phyloP scores from a whole-genome alignment of 2,329 filamentous ascomycete species.

The Davidsoniella neocaledoniae region DNA sequence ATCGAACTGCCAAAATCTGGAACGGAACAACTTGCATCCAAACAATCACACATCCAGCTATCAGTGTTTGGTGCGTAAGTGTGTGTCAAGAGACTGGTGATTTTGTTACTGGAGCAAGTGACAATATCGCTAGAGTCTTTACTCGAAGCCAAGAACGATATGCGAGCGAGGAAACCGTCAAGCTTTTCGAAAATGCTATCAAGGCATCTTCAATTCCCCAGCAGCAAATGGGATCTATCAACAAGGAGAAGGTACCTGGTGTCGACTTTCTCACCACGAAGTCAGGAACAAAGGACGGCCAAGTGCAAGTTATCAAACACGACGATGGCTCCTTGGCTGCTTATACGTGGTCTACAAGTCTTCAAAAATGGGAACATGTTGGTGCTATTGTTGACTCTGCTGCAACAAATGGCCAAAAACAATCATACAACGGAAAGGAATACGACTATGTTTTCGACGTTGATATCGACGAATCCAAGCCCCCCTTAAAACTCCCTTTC shows the following conservation, averaged over 20 bases:
- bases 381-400: conserved; percentile 89
- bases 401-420: conserved; percentile 65
- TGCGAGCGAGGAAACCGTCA: conserved; percentile 50
- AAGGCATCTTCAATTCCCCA: conserved; percentile 74
- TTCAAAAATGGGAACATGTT: conserved; percentile 66
- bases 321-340: conserved; percentile 67
- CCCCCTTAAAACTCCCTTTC: conserved; percentile 81
- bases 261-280: conserved; percentile 72
- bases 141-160: conserved; percentile 52
- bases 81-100: conserved; percentile 69
- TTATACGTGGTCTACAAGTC: conserved; percentile 64
- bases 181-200: conserved; percentile 66
- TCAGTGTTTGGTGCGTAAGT: conserved; percentile 91
- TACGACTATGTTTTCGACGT: conserved; percentile 97
- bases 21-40: conserved; percentile 67
- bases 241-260: conserved; percentile 82
- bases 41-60: conserved; percentile 91
- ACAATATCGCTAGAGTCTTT: conserved; percentile 72
- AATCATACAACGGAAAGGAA: conserved; percentile 62
- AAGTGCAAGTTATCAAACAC: conserved; percentile 82
- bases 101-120: conserved; percentile 85
- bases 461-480: conserved; percentile 87
- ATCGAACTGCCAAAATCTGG: conserved; percentile 88
- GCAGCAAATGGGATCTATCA: conserved; percentile 66
- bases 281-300: conserved; percentile 85